Percentiles rank a stretch among this genome's conserved stretches.
Conservation (phyloP, 805 yeast species). For the Blastobotrys peoriensis region DNA sequence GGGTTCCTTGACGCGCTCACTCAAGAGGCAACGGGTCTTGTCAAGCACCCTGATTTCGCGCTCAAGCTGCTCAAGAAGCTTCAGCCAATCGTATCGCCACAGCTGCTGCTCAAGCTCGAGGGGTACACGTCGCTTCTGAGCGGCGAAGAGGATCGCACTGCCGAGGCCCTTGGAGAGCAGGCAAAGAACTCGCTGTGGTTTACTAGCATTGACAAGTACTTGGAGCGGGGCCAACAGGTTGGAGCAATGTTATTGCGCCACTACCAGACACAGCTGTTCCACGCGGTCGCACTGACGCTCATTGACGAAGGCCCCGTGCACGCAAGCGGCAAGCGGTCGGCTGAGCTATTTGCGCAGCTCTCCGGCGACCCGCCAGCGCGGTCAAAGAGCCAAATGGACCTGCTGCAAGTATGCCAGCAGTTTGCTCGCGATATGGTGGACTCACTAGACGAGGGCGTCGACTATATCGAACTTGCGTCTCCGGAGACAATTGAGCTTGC, state of each 20-base stretch:
- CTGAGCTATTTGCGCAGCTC: background rate
- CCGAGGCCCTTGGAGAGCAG: constrained; percentile 1
- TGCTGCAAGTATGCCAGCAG: constrained; percentile 17
- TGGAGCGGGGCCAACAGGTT: constrained; percentile 15
- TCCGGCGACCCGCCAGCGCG: constrained; percentile 2
- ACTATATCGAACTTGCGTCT: constrained; percentile 49
- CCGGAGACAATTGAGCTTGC: constrained; percentile 44
- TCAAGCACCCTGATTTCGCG: constrained; percentile 5
- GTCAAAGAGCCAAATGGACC: constrained; percentile 4
- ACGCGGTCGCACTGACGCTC: constrained; percentile 15
- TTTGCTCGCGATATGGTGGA: constrained; percentile 36
- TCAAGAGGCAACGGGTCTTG: constrained; percentile 5
- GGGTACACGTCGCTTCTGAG: constrained; percentile 11
- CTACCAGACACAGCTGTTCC: constrained; percentile 14
- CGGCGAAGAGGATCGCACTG: background rate
- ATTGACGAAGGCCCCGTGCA: constrained; percentile 5
- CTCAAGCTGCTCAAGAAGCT: constrained; percentile 9
- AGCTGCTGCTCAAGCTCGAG: constrained; percentile 17
- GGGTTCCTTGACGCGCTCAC: constrained; percentile 33
- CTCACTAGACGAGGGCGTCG: constrained; percentile 51
- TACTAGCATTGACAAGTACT: constrained; percentile 9
- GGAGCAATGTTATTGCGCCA: constrained; percentile 19
- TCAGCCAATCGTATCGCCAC: constrained; percentile 10
- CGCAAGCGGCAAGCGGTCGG: constrained; percentile 3
- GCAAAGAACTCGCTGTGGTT: constrained; percentile 14